Evolutionary conservation across 129 eudicot genomes (phyloP).

Genomic region (Flaveria sonorensis): DNA sequence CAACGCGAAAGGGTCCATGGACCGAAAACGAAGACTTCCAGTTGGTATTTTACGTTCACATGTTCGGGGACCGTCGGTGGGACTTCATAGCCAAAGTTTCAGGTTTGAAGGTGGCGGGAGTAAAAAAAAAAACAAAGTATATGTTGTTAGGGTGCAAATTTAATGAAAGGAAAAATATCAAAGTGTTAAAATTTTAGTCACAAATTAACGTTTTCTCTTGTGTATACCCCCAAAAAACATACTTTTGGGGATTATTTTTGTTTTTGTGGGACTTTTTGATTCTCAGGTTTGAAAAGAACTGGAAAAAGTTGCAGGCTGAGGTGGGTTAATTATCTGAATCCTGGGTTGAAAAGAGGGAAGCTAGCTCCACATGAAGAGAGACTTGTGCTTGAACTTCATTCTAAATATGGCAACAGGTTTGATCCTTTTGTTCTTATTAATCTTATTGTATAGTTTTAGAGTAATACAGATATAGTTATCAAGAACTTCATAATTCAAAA

Average conservation of each 20-base stretch:
- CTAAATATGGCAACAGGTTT: conserved; percentile 88
- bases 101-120: conserved; percentile 99
- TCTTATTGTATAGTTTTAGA: background rate
- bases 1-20: conserved; percentile 79
- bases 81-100: conserved; percentile 93
- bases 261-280: conserved; percentile 22
- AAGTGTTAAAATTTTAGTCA: conserved; percentile 15
- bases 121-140: conserved; percentile 37
- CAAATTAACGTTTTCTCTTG: conserved; percentile 33
- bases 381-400: conserved; percentile 79
- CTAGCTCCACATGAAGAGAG: conserved; percentile 83
- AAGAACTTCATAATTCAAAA: background rate
- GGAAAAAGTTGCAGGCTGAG: conserved; percentile 94
- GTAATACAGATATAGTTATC: background rate
- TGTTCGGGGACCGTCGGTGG: conserved; percentile 90
- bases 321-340: conserved; percentile 93
- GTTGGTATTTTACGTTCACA: conserved; percentile 64
- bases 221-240: conserved; percentile 33
- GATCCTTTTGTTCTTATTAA: conserved; percentile 7
- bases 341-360: conserved; percentile 84
- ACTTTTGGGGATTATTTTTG: conserved; percentile 34
- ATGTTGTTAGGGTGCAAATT: conserved; percentile 33
- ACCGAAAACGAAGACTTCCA: conserved; percentile 86
- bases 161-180: conserved; percentile 23
- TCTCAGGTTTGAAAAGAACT: conserved; percentile 65